Percentiles rank a stretch among this genome's conserved stretches.
These are phyloP conservation scores for Hirsutella thompsonii DNA, from an alignment of 2,329 filamentous ascomycete genomes.

Conservation along the genomic window DNA sequence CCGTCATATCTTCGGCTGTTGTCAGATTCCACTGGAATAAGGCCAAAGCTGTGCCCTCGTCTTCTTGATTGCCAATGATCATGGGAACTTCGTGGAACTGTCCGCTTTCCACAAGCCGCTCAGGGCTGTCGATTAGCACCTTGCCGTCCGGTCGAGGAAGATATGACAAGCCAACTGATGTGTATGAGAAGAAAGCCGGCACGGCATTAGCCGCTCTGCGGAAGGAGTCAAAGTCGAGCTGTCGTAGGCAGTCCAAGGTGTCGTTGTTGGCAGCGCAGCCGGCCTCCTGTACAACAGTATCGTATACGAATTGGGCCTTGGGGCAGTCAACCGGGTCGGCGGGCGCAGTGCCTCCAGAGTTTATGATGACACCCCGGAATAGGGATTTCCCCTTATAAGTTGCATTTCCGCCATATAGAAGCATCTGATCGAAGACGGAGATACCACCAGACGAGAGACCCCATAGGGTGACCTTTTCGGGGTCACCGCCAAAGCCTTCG, in stretches of 20 bases:
- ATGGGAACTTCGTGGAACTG: conserved; percentile 35
- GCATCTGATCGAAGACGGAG: conserved; percentile 65
- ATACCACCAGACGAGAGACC: conserved; percentile 62
- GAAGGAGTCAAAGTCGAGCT: conserved; percentile 43
- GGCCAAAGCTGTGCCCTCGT: conserved; percentile 65
- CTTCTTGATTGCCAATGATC: conserved; percentile 62
- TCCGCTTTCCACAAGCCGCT: conserved; percentile 38
- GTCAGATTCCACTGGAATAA: conserved; percentile 58
- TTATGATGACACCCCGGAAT: conserved; percentile 70
- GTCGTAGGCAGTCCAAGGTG: conserved; percentile 54
- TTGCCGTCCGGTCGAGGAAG: conserved; percentile 60
- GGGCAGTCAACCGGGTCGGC: conserved; percentile 49
- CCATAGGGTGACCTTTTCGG: conserved; percentile 65
- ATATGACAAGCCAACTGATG: conserved; percentile 57
- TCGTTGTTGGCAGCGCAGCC: conserved; percentile 47
- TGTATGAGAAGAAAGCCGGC: conserved; percentile 54
- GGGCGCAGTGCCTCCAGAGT: conserved; percentile 52
- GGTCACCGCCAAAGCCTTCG: conserved; percentile 64
- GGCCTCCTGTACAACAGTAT: conserved; percentile 43
- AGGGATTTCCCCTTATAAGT: conserved; percentile 63
- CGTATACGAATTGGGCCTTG: conserved; percentile 54
- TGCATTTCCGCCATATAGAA: conserved; percentile 58
- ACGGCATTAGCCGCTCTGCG: conserved; percentile 58
- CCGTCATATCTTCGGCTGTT: conserved; percentile 40
- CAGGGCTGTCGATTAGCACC: conserved; percentile 48